Percentiles rank a stretch among this genome's conserved stretches.
These are phyloP conservation scores for Pouteria glomerata DNA, from an alignment of 148 eudicot species.

Conservation along the genomic window DNA sequence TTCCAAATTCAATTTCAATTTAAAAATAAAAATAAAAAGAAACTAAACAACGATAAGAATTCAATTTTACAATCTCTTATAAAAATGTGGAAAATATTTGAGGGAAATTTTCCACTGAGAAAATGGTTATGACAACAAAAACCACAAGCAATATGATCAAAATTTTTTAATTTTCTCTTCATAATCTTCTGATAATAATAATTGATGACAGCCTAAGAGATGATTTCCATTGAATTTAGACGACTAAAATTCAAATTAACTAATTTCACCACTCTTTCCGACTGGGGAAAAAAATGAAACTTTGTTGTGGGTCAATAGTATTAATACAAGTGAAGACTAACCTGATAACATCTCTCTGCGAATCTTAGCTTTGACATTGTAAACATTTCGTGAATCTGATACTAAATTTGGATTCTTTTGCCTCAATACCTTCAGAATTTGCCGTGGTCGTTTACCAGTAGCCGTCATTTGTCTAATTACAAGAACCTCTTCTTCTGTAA, in stretches of 20 bases:
- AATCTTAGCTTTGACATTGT: constrained; percentile 10
- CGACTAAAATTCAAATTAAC: background rate
- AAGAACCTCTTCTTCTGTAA: constrained; percentile 9
- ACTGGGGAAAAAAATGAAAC: too few species aligned
- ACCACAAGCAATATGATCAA: too few species aligned
- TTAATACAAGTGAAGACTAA: background rate
- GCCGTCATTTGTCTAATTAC: constrained; percentile 8
- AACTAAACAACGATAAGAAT: background rate
- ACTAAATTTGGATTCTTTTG: constrained; percentile 7
- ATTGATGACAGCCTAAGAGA: background rate
- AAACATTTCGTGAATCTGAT: constrained; percentile 6
- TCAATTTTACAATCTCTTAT: background rate
- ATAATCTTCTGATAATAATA: background rate
- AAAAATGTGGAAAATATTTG: background rate
- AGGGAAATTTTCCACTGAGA: background rate
- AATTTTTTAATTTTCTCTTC: too few species aligned
- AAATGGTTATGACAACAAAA: background rate
- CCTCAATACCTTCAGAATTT: constrained; percentile 9
- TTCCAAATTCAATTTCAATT: too few species aligned
- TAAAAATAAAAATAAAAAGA: too few species aligned
- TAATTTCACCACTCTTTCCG: too few species aligned
- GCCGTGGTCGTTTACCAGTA: constrained; percentile 10
- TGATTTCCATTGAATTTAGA: background rate
- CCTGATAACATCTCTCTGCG: constrained; percentile 9
- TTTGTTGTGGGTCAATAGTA: too few species aligned